Percentiles rank a stretch among this genome's conserved stretches.
Evolutionary conservation across 1,139 yeast genomes (phyloP).

Genomic region (Taphrina flavorubra): DNA sequence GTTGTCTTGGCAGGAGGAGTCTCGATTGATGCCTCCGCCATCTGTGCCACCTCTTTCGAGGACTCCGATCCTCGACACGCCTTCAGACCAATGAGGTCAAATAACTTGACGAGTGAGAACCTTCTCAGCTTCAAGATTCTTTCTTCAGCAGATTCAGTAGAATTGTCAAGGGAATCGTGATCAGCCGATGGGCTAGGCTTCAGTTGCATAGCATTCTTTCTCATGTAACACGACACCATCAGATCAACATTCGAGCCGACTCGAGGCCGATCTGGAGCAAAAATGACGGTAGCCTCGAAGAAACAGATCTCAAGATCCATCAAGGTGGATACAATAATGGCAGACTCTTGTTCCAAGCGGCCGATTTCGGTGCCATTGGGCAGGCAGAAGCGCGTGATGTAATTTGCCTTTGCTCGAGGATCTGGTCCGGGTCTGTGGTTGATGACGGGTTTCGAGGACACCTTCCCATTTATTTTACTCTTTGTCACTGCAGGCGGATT

Average conservation of each 20-base stretch:
- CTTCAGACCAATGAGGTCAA: constrained; percentile 58
- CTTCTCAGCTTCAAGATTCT: constrained; percentile 62
- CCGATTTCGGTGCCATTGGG: constrained; percentile 68
- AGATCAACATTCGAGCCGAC: constrained; percentile 75
- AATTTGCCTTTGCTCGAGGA: constrained; percentile 48
- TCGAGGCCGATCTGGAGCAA: constrained; percentile 63
- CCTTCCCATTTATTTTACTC: neutral
- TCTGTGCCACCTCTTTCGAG: constrained; percentile 48
- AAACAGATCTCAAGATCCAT: constrained; percentile 62
- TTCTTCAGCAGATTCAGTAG: constrained; percentile 54
- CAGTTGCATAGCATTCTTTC: constrained; percentile 58
- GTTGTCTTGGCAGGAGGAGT: constrained; percentile 40
- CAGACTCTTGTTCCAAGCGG: constrained; percentile 73
- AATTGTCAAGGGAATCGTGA: constrained; percentile 41
- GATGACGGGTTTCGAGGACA: constrained; percentile 14
- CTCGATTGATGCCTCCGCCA: constrained; percentile 50
- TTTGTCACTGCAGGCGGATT: constrained; percentile 46
- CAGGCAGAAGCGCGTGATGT: constrained; percentile 51
- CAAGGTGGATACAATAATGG: constrained; percentile 71
- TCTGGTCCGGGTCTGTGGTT: constrained; percentile 10
- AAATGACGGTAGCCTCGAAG: constrained; percentile 67
- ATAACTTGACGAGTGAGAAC: constrained; percentile 62
- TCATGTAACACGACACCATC: constrained; percentile 67
- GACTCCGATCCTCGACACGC: constrained; percentile 47
- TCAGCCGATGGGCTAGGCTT: constrained; percentile 39